Percentiles rank a stretch among this genome's conserved stretches.
phyloP scores from a whole-genome alignment of 192 early-diverging fungal species.

The Backusella australiensis region DNA sequence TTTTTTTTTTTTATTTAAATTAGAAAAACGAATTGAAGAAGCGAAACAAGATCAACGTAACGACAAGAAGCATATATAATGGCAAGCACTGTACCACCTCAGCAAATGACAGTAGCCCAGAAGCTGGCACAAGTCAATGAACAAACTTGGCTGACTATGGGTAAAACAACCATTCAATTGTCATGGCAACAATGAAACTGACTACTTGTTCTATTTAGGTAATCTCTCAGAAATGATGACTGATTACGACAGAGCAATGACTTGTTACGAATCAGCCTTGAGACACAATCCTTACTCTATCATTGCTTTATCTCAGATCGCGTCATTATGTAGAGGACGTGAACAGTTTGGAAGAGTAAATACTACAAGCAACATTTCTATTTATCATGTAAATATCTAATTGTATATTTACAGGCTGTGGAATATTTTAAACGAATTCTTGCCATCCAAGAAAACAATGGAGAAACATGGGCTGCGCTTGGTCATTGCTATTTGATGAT shows the following conservation, averaged over 20 bases:
- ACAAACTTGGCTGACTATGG: constrained; percentile 58
- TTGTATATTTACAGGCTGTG: constrained; percentile 57
- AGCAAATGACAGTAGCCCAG: constrained; percentile 30
- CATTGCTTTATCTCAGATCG: constrained; percentile 73
- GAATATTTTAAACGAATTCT: constrained; percentile 92
- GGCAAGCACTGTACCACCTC: constrained; percentile 8
- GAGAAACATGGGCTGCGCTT: constrained; percentile 91
- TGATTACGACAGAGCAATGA: constrained; percentile 81
- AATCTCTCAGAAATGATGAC: constrained; percentile 32
- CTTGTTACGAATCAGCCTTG: constrained; percentile 84
- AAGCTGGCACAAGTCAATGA: constrained; percentile 52
- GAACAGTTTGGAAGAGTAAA: constrained; percentile 78
- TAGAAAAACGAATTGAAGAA: too few relatives aligned
- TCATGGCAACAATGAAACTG: neutral
- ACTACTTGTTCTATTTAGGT: neutral
- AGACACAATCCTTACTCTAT: constrained; percentile 91
- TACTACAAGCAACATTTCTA: too few relatives aligned
- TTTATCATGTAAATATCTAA: neutral
- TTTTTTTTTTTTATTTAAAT: too few relatives aligned
- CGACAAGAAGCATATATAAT: neutral
- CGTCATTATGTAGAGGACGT: constrained; percentile 74
- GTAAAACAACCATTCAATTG: constrained; percentile 12
- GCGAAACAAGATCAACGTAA: too few relatives aligned
- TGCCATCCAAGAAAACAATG: constrained; percentile 74
- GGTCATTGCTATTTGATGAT: constrained; percentile 96